Evolutionary conservation across 176 grass and related monocot genomes (phyloP), one percentile per base, ranked within the genome.

Genomic region (Canna indica): DNA sequence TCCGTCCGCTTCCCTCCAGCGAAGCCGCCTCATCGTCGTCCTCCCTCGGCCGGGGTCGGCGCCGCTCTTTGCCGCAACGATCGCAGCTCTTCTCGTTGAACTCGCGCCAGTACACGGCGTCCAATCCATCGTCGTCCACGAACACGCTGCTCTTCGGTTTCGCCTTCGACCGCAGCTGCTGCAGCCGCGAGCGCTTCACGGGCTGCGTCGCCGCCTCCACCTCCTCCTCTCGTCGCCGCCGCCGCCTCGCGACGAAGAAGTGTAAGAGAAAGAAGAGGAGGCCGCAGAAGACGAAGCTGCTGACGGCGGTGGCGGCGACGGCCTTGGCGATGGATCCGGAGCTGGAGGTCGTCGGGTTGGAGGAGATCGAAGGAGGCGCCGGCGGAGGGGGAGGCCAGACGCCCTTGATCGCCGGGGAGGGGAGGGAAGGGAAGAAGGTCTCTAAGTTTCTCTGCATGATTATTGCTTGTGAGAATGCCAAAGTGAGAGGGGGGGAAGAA

Each of bases 101-200:
- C 71, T 97, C 94, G 68, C 86, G 77, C 80, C 79, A 92, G 76
- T 97, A 97, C 56, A 97, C 87, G 36, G 89, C 94, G 65, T 92
- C 94, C 20, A 97, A 86, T 0, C 94, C 94, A 32, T 88, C 86
- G 67, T 97, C 88, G 60, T 97, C 94, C 35, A 97, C 89, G 57
- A 97, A 87, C 27, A 42, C 72, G 60, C 18, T 65, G 52, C 15
- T 29, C 58, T 12, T 61, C 41, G 14, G 64, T 7, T 10, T 59
- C 34, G 34, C 63, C n/a, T 27, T 59, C 48, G 64, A 53, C 0
- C 47, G 64, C 33, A 57, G 35, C 63, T n/a, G 47, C 34, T 45
- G 36, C 27, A 64, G 4, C 73, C 50, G 8, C 72, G 84, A 68
- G 72, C 50, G 64, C 74, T 78, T 6, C 80, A 67, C 68, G 54